Percentiles rank a stretch among this genome's conserved stretches.
These are phyloP conservation scores for Coffea humblotiana DNA, from an alignment of 305 asterid species.

Conservation along the genomic window DNA sequence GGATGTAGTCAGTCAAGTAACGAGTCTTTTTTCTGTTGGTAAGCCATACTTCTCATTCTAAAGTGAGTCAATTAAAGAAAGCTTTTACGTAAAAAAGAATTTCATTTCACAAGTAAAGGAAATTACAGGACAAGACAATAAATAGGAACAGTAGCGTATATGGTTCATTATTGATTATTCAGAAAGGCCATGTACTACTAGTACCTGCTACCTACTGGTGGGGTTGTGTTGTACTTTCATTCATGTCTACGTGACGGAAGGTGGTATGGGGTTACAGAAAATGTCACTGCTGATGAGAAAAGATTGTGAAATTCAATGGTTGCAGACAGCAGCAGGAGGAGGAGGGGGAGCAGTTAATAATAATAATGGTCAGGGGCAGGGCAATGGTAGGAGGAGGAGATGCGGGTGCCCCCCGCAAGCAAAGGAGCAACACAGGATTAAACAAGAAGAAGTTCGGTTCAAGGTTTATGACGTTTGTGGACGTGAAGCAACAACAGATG, in stretches of 20 bases:
- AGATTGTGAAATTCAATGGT: neutral
- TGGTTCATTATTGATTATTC: neutral
- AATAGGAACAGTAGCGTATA: too few species aligned
- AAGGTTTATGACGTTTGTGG: neutral
- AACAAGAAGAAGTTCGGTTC: neutral
- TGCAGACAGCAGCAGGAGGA: neutral
- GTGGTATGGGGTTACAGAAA: neutral
- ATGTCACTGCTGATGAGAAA: neutral
- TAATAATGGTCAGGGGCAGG: neutral
- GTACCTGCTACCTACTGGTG: too few species aligned
- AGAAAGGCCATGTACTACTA: neutral
- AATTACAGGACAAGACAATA: too few species aligned
- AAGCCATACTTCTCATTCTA: too few species aligned
- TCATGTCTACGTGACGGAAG: neutral
- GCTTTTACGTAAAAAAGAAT: too few species aligned
- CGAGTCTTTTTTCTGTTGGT: neutral
- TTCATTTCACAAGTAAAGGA: too few species aligned
- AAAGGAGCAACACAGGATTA: neutral
- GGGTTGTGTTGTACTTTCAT: neutral
- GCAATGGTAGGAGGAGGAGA: neutral
- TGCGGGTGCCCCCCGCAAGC: constrained; percentile 9
- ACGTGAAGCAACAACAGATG: neutral
- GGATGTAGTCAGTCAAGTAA: neutral
- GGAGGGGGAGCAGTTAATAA: neutral
- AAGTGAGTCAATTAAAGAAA: too few species aligned